Evolutionary conservation across 2,329 filamentous ascomycete species (phyloP).

Genomic region (Stagonosporopsis chrysanthemi): DNA sequence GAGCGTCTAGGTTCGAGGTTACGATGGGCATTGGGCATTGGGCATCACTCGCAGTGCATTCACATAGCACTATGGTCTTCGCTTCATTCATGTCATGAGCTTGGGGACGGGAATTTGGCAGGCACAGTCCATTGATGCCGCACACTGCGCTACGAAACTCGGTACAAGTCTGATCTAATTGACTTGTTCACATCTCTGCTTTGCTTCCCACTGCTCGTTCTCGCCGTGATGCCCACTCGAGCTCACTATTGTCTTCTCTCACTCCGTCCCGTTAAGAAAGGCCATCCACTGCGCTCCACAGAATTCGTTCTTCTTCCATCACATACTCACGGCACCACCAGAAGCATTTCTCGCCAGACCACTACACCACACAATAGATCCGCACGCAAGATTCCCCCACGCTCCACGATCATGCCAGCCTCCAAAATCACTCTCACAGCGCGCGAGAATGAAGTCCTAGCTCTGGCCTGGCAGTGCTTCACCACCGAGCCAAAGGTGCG

Average conservation of each 20-base stretch:
- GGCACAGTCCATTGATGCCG: neutral
- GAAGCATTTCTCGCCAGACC: neutral
- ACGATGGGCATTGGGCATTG: neutral
- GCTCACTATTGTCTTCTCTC: neutral
- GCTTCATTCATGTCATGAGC: neutral
- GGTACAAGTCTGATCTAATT: too few species aligned
- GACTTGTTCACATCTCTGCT: neutral
- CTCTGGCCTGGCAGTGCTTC: conserved; percentile 46
- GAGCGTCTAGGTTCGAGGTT: neutral
- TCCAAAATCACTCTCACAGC: conserved; percentile 24
- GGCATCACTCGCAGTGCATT: neutral
- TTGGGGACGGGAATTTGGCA: neutral
- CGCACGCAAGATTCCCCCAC: neutral
- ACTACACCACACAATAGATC: neutral
- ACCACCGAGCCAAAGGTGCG: conserved; percentile 40
- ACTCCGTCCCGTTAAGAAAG: neutral
- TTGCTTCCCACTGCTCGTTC: neutral
- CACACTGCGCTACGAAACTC: too few species aligned
- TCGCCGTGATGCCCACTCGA: neutral
- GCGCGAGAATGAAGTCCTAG: conserved; percentile 42
- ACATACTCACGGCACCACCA: neutral
- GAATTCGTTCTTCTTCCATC: neutral
- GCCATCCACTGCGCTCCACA: neutral
- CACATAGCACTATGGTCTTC: neutral
- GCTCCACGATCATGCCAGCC: neutral